Conservation (phyloP, 1,139 yeast species). For the Debaryomycetaceae sp. region DNA sequence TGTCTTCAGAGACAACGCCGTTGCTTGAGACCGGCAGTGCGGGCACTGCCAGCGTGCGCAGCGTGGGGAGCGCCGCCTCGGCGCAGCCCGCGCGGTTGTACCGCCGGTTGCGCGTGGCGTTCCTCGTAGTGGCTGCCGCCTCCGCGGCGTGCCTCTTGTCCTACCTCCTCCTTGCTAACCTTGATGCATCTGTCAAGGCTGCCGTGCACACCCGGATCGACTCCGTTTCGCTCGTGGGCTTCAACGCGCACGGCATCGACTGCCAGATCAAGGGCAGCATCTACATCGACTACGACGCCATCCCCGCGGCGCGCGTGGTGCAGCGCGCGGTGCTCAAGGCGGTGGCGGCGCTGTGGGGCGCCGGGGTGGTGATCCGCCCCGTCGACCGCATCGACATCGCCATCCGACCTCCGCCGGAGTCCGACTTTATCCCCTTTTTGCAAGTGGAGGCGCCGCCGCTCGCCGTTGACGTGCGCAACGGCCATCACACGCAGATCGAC, state of each 20-base stretch:
- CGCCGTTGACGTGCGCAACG: constrained; percentile 18
- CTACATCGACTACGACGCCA: constrained; percentile 21
- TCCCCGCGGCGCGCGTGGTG: constrained; percentile 9
- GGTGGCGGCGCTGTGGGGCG: constrained; percentile 20
- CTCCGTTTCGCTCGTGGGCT: constrained; percentile 15
- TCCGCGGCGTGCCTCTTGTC: not conserved
- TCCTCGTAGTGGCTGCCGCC: constrained; percentile 1
- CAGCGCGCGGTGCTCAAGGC: constrained; percentile 14
- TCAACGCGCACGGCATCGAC: constrained; percentile 22
- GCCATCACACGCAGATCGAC: constrained; percentile 21
- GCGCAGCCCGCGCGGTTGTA: constrained; percentile 7
- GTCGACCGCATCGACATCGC: constrained; percentile 19
- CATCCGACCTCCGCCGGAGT: constrained; percentile 14
- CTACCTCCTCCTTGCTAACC: not conserved
- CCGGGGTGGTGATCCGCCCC: constrained; percentile 18
- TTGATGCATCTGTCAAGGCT: constrained; percentile 4
- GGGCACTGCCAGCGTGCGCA: no score
- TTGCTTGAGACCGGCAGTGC: not conserved
- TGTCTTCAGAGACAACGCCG: constrained; percentile 3
- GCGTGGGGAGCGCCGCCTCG: no score
- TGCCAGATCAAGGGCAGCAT: constrained; percentile 22
- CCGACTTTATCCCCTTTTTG: constrained; percentile 17
- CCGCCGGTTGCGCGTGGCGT: constrained; percentile 5
- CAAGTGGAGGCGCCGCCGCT: constrained; percentile 25
- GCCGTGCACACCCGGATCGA: constrained; percentile 4